A percentile compares a stretch with the other conserved stretches of the same genome.
Evolutionary conservation across 805 yeast genomes (phyloP).

Genomic region (Candida railenensis): DNA sequence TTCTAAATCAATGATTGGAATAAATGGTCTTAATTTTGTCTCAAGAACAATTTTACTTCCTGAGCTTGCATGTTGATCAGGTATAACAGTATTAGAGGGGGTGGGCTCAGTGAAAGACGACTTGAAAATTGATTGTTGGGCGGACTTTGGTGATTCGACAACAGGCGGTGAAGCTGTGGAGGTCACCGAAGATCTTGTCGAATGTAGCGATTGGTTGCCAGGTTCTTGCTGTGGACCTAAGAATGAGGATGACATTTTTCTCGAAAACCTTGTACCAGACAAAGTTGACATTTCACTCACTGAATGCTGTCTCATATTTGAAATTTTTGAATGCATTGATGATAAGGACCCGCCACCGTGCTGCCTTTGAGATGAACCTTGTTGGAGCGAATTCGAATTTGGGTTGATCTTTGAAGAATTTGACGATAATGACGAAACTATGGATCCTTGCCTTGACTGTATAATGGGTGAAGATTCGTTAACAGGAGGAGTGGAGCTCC

Average conservation of each 20-base stretch:
- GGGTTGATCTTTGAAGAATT: background rate
- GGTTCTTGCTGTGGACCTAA: background rate
- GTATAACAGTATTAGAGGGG: background rate
- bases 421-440: background rate
- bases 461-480: background rate
- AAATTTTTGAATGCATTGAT: background rate
- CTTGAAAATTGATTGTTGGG: background rate
- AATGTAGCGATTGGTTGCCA: background rate
- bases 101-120: background rate
- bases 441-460: background rate
- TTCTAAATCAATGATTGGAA: conserved; percentile 20
- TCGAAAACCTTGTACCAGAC: background rate
- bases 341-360: conserved; percentile 1
- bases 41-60: background rate
- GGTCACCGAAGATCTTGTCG: background rate
- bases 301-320: background rate
- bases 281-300: background rate
- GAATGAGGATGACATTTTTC: background rate
- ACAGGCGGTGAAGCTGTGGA: background rate
- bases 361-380: background rate
- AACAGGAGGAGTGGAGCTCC: background rate
- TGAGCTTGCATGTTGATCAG: background rate
- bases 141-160: background rate
- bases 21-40: conserved; percentile 14
- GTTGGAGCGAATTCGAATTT: background rate